phyloP scores from a whole-genome alignment of 805 yeast species.

The Ogataea methylovora region DNA sequence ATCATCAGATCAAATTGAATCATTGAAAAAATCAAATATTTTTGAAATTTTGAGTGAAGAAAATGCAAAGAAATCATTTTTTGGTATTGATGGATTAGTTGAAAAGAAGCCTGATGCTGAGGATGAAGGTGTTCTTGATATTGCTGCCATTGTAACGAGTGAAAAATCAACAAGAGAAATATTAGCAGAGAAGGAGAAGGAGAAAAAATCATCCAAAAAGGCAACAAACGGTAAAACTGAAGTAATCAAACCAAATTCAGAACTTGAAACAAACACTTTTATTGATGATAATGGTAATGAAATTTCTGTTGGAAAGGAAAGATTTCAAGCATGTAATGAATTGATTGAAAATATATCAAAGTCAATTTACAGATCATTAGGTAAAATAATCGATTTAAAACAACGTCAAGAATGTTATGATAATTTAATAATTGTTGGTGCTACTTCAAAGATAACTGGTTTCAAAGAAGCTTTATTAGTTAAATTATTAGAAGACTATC shows the following conservation, averaged over 20 bases:
- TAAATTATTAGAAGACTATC: conserved; percentile 30
- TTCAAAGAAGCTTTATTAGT: conserved; percentile 62
- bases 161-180: conserved; percentile 53
- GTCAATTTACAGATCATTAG: conserved; percentile 44
- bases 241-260: conserved; percentile 39
- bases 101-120: conserved; percentile 22
- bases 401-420: conserved; percentile 82
- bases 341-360: conserved; percentile 50
- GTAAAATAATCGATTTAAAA: conserved; percentile 50
- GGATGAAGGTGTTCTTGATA: conserved; percentile 76
- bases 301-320: conserved; percentile 76
- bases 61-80: conserved; percentile 52
- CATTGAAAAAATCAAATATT: conserved; percentile 64
- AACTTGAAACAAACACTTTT: conserved; percentile 67
- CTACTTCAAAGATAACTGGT: conserved; percentile 70
- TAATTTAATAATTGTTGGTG: conserved; percentile 71
- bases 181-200: conserved; percentile 20
- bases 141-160: conserved; percentile 81
- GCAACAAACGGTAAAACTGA: conserved; percentile 5
- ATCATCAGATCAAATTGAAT: conserved; percentile 53
- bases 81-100: conserved; percentile 43
- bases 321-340: conserved; percentile 71
- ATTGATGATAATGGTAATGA: conserved; percentile 48
- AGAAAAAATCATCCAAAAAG: conserved; percentile 7
- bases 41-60: conserved; percentile 75